Base-by-base conservation (phyloP, 305 asterid genomes). In the Fraxinus nigra region DNA sequence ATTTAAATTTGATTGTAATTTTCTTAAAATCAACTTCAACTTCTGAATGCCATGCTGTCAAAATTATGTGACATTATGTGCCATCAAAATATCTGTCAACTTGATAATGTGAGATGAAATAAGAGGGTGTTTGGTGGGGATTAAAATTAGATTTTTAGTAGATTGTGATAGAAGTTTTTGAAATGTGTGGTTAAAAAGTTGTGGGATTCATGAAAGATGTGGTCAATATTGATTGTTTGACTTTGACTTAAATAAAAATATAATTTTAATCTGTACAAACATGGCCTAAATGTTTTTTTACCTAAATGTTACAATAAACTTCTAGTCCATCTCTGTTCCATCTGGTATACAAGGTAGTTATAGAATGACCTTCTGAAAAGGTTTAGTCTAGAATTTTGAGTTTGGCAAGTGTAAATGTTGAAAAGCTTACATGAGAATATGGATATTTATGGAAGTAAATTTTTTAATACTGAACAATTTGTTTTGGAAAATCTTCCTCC, bases 21-120 rank as follows among this genome's bases (percentile, higher is more conserved):
- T 59, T 78, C 67, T 43, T 34, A 43, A 75, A 10, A 54, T 70
- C 73, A 56, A 72, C 63, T 78, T 75, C 79, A 59, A 54, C 30
- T 22, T 56, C 37, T 32, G 48, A 32, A 77, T 20, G 20, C 70
- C 32, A 61, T 61, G 32, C 70, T 7, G 32, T 20, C 70, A 20
- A 61, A 61, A 22, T 20, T 3, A 20, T 59, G 69, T 59, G 69
- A 59, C 32, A 20, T 59, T 59, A 7, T 59, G 32, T 59, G 69
- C 30, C 69, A 59, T 22, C 69, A 61, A 61, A 8, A 61, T 20
- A 61, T 61, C 70, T 8, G 32, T 56, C 67, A 61, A 61, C 32
- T 61, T 2, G 70, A 61, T 61, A 22, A 61, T 22, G 32, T 7
- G 32, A 20, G 70, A 61, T 61, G 70, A 20, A 59, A 59, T 59